Evolutionary conservation across 768 basidiomycete species (phyloP).

Genomic region (Boletellus ananas): DNA sequence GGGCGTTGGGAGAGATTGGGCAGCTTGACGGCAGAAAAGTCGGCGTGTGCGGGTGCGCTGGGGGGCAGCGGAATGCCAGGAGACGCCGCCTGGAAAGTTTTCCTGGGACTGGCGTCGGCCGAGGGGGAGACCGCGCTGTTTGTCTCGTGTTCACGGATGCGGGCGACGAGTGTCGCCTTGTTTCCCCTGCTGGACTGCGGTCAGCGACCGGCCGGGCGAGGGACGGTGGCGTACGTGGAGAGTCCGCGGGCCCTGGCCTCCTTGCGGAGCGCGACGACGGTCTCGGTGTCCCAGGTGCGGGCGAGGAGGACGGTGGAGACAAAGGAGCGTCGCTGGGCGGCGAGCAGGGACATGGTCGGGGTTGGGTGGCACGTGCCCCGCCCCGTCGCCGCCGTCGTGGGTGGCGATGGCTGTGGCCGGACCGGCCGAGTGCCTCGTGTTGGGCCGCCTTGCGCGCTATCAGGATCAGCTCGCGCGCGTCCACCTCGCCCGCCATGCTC

Average conservation of each 20-base stretch:
- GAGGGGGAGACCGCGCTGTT: conserved; percentile 19
- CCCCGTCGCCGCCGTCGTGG: conserved; percentile 1
- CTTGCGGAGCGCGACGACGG: conserved; percentile 45
- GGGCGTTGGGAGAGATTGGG: conserved; percentile 51
- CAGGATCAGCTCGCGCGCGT: conserved; percentile 21
- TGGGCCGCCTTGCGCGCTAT: conserved; percentile 36
- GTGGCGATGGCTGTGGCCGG: neutral
- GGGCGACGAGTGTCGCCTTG: conserved; percentile 53
- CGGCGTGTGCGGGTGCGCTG: conserved; percentile 18
- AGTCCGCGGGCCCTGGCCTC: conserved; percentile 56
- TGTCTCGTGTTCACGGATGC: conserved; percentile 51
- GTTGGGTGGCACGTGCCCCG: too few relatives aligned
- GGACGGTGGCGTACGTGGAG: conserved; percentile 41
- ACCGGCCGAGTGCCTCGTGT: conserved; percentile 52
- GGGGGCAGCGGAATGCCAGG: conserved; percentile 41
- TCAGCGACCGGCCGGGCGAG: conserved; percentile 8
- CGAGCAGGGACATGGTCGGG: conserved; percentile 14
- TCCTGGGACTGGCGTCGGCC: conserved; percentile 10
- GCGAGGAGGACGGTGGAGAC: conserved; percentile 57
- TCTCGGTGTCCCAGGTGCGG: conserved; percentile 52
- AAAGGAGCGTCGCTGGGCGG: conserved; percentile 31
- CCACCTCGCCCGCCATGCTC: conserved; percentile 50
- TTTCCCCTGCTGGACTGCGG: conserved; percentile 45
- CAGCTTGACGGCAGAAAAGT: conserved; percentile 48
- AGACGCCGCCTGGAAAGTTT: conserved; percentile 29